A percentile compares a stretch with the other conserved stretches of the same genome.
Evolutionary conservation across 805 yeast species (phyloP).

Genomic region (Teunomyces pallodes): DNA sequence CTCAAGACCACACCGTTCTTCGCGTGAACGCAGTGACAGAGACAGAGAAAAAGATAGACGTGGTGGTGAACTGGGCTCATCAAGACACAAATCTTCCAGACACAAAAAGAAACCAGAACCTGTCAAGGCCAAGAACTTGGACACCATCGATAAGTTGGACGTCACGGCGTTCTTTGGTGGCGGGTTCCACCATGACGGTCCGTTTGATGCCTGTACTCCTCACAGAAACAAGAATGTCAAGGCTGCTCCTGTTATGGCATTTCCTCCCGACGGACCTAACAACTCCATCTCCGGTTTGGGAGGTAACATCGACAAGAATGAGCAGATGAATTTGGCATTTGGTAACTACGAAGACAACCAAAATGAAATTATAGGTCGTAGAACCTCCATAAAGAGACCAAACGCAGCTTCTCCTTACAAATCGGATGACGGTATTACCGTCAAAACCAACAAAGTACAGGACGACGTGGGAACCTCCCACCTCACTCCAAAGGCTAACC

Average conservation of each 20-base stretch:
- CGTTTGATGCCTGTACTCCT: slow-evolving; percentile 97
- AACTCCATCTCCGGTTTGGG: slow-evolving; percentile 72
- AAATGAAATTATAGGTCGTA: slow-evolving; percentile 36
- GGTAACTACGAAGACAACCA: slow-evolving; percentile 60
- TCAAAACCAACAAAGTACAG: slow-evolving; percentile 17
- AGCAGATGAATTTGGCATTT: slow-evolving; percentile 71
- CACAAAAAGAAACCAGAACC: slow-evolving; percentile 42
- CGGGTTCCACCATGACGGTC: slow-evolving; percentile 98
- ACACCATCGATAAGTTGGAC: slow-evolving; percentile 91
- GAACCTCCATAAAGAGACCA: slow-evolving; percentile 10
- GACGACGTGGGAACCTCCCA: slow-evolving; percentile 17
- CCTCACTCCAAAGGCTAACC: slow-evolving; percentile 47
- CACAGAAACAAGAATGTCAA: slow-evolving; percentile 77
- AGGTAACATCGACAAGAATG: slow-evolving; percentile 41
- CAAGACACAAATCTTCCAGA: slow-evolving; percentile 20
- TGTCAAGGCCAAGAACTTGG: slow-evolving; percentile 69
- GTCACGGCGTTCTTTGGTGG: slow-evolving; percentile 94
- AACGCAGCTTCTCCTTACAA: slow-evolving; percentile 9
- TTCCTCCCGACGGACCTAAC: slow-evolving; percentile 95
- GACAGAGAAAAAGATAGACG: slow-evolving; percentile 2
- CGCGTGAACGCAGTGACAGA: slow-evolving; percentile 7
- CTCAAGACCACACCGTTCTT: slow-evolving; percentile 10
- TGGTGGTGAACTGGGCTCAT: slow-evolving; percentile 5
- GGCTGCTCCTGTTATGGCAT: slow-evolving; percentile 91
- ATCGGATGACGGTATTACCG: slow-evolving; percentile 9